Evolutionary conservation across 257 asterid species (phyloP).

Genomic region (Verbena officinalis): DNA sequence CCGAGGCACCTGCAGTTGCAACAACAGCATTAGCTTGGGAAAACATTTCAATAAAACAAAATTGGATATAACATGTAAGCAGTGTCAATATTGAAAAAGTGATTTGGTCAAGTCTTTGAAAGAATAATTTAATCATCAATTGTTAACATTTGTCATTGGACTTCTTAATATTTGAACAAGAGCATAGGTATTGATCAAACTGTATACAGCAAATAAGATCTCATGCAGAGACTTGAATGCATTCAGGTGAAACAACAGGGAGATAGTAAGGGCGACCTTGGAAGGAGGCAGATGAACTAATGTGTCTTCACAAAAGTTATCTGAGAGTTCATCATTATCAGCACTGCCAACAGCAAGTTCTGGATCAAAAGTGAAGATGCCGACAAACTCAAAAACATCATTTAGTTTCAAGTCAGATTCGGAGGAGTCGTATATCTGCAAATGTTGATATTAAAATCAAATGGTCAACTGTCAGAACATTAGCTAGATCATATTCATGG

Average conservation of each 20-base stretch:
- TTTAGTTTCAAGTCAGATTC: conserved; percentile 80
- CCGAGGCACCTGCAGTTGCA: conserved; percentile 71
- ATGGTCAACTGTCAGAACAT: conserved; percentile 8
- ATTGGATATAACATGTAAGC: neutral
- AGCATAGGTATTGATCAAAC: neutral
- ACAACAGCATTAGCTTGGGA: neutral
- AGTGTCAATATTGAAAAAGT: too few relatives aligned
- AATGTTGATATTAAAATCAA: conserved; percentile 25
- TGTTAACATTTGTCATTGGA: neutral
- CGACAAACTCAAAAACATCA: conserved; percentile 90
- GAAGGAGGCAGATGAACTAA: conserved; percentile 53
- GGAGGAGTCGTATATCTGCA: conserved; percentile 80
- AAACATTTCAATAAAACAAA: conserved; percentile 9
- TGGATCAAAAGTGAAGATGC: conserved; percentile 70
- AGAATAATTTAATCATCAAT: too few relatives aligned
- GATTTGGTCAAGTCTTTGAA: too few relatives aligned
- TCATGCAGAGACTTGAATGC: conserved; percentile 6
- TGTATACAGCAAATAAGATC: neutral
- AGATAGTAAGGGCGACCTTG: conserved; percentile 51
- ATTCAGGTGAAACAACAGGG: conserved; percentile 3
- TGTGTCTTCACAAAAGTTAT: conserved; percentile 56
- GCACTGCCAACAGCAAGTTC: conserved; percentile 47
- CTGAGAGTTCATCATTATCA: conserved; percentile 45
- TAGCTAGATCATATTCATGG: too few relatives aligned
- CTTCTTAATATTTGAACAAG: neutral